Conservation (phyloP, 768 basidiomycete genomes). For the Dacryopinax spathularia region DNA sequence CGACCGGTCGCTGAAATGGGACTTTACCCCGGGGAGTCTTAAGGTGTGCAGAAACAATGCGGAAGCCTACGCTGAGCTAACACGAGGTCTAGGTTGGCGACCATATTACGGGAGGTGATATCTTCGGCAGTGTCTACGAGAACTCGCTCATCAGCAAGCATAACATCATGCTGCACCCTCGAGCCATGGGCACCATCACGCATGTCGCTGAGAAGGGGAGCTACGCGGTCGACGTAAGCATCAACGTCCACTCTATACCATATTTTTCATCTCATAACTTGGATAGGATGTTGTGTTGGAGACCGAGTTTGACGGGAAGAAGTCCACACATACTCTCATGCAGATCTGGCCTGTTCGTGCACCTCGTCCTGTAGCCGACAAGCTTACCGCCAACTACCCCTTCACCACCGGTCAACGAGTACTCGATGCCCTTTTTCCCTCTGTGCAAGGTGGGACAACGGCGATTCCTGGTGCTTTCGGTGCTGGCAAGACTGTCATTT, state of each 20-base stretch:
- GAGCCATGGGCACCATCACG: constrained; percentile 89
- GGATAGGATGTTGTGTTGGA: constrained; percentile 82
- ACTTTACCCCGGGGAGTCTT: constrained; percentile 73
- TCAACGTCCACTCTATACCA: background rate
- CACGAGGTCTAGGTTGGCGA: constrained; percentile 58
- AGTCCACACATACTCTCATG: constrained; percentile 87
- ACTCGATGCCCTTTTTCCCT: constrained; percentile 94
- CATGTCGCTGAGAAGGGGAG: constrained; percentile 86
- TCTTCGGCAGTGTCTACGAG: constrained; percentile 90
- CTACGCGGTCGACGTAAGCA: constrained; percentile 72
- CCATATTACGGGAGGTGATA: constrained; percentile 92
- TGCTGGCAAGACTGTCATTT: constrained; percentile 97
- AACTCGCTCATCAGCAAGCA: constrained; percentile 94
- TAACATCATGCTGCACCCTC: constrained; percentile 91
- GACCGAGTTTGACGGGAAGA: constrained; percentile 94
- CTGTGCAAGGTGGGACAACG: constrained; percentile 90
- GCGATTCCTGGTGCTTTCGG: constrained; percentile 99
- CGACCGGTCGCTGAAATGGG: constrained; percentile 80
- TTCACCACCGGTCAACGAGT: constrained; percentile 94
- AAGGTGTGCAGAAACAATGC: constrained; percentile 35
- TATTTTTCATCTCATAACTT: constrained; percentile 1
- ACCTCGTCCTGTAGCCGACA: constrained; percentile 89
- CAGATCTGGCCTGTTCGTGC: constrained; percentile 99
- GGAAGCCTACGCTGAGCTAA: background rate
- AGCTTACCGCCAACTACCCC: constrained; percentile 82